phyloP scores from a whole-genome alignment of 2,329 filamentous ascomycete genomes.

The Cadophora sp. region DNA sequence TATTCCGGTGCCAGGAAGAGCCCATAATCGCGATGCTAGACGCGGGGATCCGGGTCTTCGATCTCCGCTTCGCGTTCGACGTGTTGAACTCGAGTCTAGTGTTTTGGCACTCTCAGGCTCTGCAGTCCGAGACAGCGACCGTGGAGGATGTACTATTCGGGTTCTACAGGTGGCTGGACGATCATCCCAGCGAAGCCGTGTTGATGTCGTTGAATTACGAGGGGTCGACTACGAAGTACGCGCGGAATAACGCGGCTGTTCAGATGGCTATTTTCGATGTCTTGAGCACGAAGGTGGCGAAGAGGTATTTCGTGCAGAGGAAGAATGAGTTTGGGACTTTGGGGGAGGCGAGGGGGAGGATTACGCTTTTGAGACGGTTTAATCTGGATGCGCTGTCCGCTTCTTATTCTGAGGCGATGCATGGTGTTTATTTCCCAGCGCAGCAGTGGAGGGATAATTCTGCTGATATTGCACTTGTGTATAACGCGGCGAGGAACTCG shows the following conservation, averaged over 20 bases:
- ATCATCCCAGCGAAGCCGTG: constrained; percentile 53
- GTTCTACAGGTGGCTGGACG: constrained; percentile 56
- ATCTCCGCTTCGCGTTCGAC: constrained; percentile 57
- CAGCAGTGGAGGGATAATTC: constrained; percentile 53
- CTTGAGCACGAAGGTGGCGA: constrained; percentile 50
- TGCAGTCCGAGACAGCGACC: constrained; percentile 52
- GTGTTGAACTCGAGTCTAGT: constrained; percentile 52
- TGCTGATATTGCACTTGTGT: constrained; percentile 50
- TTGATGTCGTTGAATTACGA: constrained; percentile 58
- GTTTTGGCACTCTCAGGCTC: constrained; percentile 56
- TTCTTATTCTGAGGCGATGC: constrained; percentile 48
- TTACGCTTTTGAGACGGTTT: constrained; percentile 87
- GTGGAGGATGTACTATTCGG: constrained; percentile 54
- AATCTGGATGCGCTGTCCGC: constrained; percentile 56
- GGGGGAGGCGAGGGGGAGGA: constrained; percentile 78
- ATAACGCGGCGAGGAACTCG: constrained; percentile 47
- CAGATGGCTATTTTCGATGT: constrained; percentile 49
- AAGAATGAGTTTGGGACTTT: constrained; percentile 58
- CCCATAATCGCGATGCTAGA: constrained; percentile 51
- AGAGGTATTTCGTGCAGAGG: constrained; percentile 49
- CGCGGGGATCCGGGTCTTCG: constrained; percentile 57
- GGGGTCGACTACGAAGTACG: constrained; percentile 45
- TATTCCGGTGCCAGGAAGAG: constrained; percentile 53
- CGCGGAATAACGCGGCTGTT: constrained; percentile 46
- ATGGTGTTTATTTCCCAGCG: constrained; percentile 56